Evolutionary conservation across 352 stramenopile species (phyloP), one percentile per base, ranked within the genome.

Genomic region (Pythium phragmiticola): DNA sequence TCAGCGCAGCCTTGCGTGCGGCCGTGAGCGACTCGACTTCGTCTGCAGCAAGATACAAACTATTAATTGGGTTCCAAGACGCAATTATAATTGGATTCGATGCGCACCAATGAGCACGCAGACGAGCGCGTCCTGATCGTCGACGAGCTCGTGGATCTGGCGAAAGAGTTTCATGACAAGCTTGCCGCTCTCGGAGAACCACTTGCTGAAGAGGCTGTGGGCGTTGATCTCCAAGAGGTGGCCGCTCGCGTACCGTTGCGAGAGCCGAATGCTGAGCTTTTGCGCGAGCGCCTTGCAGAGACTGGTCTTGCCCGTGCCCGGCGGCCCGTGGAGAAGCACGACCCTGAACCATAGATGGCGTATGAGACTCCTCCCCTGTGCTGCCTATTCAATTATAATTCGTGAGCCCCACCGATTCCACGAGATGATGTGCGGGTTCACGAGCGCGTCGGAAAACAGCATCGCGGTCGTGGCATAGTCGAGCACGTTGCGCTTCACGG

Each of bases 181-280:
- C 70, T 98, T 98, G 17, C 92, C 94, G 49, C 86, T 97, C 66
- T 98, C 94, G 17, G 86, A 97, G 74, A 98, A 98, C 94, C 94
- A 98, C 77, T 92, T 92, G 73, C 83, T 92, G 21, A 98, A 98
- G 11, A 98, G 80, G 26, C 85, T 97, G 72, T 98, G 92, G 9
- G 89, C 90, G 30, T 98, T 97, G 56, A 98, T 94, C 66, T 98
- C 92, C 13, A 98, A 65, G 21, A 98, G 63, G 26, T 85, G 76
- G 19, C 87, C 83, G 37, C 80, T 84, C 19, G 75, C 70, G 43
- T 78, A 97, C 66, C 79, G 76, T 23, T 86, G 73, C 2, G 70
- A 75, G 17, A 97, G 68, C 16, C 90, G 85, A 65, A 98, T 97
- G 42, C 86, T 88, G 14, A 98, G 77, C 74, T 98, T 98, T 28